phyloP scores from a whole-genome alignment of 352 stramenopile species.

The Phytophthora ramorum region DNA sequence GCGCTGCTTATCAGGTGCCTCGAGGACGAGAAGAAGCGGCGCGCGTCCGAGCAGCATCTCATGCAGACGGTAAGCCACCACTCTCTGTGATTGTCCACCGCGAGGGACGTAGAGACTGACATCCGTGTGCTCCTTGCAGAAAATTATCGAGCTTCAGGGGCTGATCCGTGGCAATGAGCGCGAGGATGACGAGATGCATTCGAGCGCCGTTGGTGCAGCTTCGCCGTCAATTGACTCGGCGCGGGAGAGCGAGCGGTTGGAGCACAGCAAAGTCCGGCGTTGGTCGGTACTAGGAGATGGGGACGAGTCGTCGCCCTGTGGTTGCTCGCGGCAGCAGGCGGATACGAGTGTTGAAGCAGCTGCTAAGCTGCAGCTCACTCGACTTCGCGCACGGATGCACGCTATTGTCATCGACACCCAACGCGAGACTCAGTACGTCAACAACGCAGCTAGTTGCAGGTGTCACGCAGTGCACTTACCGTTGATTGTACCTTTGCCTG shows the following conservation, averaged over 20 bases:
- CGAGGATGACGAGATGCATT: constrained; percentile 40
- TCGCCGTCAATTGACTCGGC: constrained; percentile 12
- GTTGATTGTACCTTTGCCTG: constrained; percentile 4
- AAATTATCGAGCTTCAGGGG: constrained; percentile 78
- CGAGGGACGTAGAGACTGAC: neutral
- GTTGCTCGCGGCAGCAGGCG: constrained; percentile 30
- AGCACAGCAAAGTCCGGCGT: constrained; percentile 28
- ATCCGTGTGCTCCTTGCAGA: constrained; percentile 34
- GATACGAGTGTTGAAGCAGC: constrained; percentile 31
- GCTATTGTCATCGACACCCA: constrained; percentile 56
- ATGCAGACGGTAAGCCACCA: constrained; percentile 59
- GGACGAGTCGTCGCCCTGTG: constrained; percentile 17
- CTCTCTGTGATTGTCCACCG: constrained; percentile 1
- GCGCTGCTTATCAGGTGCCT: constrained; percentile 61
- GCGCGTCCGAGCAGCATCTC: constrained; percentile 64
- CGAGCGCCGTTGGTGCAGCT: neutral
- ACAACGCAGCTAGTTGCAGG: neutral
- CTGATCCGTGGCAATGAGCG: constrained; percentile 62
- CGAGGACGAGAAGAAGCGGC: constrained; percentile 74
- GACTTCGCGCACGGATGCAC: constrained; percentile 61
- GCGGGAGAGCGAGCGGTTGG: constrained; percentile 29
- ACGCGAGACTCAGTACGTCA: constrained; percentile 48
- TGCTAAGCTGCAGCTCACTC: constrained; percentile 52
- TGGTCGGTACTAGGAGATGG: constrained; percentile 32
- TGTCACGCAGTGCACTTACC: constrained; percentile 18